Percentiles rank a stretch among this genome's conserved stretches.
These are phyloP conservation scores for Ceratocystis papillata DNA, from an alignment of 2,329 filamentous ascomycete genomes.

Conservation along the genomic window DNA sequence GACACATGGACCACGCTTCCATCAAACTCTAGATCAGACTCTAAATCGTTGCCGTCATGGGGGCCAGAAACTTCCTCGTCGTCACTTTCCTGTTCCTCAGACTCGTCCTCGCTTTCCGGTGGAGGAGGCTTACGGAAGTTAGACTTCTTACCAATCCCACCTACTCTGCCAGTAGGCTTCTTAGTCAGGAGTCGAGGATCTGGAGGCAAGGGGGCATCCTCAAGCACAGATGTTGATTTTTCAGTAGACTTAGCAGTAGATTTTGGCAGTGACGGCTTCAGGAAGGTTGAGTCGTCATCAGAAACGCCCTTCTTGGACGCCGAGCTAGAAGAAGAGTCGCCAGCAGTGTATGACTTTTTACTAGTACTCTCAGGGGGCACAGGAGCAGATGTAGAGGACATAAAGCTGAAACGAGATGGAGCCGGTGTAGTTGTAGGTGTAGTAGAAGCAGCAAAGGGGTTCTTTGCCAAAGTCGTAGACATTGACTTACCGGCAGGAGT, in stretches of 20 bases:
- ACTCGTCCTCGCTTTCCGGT: constrained; percentile 32
- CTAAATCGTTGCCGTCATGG: constrained; percentile 37
- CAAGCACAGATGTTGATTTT: constrained; percentile 24
- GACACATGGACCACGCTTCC: constrained; percentile 55
- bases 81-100: constrained; percentile 34
- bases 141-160: constrained; percentile 18
- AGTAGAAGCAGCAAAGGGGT: constrained; percentile 31
- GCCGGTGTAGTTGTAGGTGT: constrained; percentile 46
- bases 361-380: constrained; percentile 47
- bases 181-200: constrained; percentile 34
- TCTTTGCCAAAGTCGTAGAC: constrained; percentile 6
- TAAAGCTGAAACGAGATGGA: constrained; percentile 38
- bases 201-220: constrained; percentile 36
- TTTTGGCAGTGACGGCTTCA: constrained; percentile 17
- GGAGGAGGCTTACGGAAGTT: constrained; percentile 5
- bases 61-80: constrained; percentile 33
- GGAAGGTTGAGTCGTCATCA: constrained; percentile 21
- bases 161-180: constrained; percentile 20
- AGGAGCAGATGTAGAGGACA: constrained; percentile 31
- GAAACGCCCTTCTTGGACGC: constrained; percentile 22
- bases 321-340: constrained; percentile 41
- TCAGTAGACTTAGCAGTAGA: constrained; percentile 24
- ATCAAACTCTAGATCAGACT: constrained; percentile 39
- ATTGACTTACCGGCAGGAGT: background rate
- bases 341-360: constrained; percentile 40